Percentiles rank a stretch among this genome's conserved stretches.
Conservation (phyloP, 192 early-diverging fungal genomes). For the Jimgerdemannia lactiflua region DNA sequence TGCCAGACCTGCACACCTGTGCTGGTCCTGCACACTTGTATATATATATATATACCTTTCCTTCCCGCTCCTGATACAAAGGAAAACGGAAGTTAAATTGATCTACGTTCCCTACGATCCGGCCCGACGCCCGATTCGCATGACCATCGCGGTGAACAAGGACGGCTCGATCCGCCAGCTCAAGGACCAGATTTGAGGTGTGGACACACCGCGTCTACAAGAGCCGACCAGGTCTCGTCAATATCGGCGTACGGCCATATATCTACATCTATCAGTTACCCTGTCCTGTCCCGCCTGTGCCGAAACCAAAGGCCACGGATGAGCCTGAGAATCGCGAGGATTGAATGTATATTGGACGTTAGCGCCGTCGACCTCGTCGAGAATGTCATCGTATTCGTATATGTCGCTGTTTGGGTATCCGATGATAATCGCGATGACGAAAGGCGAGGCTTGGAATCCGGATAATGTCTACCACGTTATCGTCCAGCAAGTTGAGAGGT, state of each 20-base stretch:
- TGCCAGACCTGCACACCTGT: too few species aligned
- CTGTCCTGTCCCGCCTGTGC: constrained; percentile 11
- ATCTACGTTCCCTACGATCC: too few species aligned
- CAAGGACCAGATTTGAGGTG: constrained; percentile 56
- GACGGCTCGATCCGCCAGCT: constrained; percentile 61
- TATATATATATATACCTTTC: too few species aligned
- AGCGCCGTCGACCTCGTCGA: too few species aligned
- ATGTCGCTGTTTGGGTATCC: constrained; percentile 33
- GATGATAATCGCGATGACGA: constrained; percentile 38
- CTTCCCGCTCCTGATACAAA: constrained; percentile 68
- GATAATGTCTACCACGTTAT: constrained; percentile 36
- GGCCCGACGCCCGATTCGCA: constrained; percentile 35
- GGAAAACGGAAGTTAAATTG: constrained; percentile 44
- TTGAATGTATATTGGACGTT: constrained; percentile 11
- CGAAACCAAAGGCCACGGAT: not conserved
- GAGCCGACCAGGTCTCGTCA: constrained; percentile 38
- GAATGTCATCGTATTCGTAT: not conserved
- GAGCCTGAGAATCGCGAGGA: constrained; percentile 19
- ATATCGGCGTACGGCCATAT: constrained; percentile 28
- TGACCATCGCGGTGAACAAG: constrained; percentile 57
- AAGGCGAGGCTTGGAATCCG: constrained; percentile 29
- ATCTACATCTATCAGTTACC: constrained; percentile 35
- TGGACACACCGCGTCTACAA: constrained; percentile 54
- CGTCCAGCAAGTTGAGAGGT: constrained; percentile 34
- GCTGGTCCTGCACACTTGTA: too few species aligned